Evolutionary conservation across 179 eudicot species (phyloP).

Genomic region (Gypsophila paniculata): DNA sequence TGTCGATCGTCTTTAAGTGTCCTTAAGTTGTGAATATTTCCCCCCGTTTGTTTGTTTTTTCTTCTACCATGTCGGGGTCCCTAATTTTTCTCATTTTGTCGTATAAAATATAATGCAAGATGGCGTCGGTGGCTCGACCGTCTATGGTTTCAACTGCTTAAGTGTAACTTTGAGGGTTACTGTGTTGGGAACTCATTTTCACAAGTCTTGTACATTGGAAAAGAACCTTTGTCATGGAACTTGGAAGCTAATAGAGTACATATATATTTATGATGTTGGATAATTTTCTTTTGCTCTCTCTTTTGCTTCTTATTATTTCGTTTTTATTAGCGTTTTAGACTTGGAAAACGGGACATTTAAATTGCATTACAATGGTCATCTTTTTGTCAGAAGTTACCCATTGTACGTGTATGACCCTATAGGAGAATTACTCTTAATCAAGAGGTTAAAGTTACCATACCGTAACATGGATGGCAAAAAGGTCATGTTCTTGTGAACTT

Average conservation of each 20-base stretch:
- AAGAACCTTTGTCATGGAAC: slow-evolving; percentile 31
- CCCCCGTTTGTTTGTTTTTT: slow-evolving; percentile 13
- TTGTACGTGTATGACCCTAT: no score
- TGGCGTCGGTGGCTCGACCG: slow-evolving; percentile 19
- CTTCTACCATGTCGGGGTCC: slow-evolving; percentile 21
- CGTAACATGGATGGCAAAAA: no score
- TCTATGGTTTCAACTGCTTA: slow-evolving; percentile 24
- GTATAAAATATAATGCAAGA: slow-evolving; percentile 25
- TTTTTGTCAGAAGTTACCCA: no score
- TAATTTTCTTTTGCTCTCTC: not conserved
- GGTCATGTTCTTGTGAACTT: no score
- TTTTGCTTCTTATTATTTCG: not conserved
- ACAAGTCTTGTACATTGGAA: slow-evolving; percentile 30
- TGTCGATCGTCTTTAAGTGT: slow-evolving; percentile 16
- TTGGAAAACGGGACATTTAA: no score
- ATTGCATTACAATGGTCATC: no score
- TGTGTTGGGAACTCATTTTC: slow-evolving; percentile 13
- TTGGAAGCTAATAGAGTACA: slow-evolving; percentile 16
- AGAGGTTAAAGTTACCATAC: no score
- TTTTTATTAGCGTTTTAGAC: no score
- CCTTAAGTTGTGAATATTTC: slow-evolving; percentile 27
- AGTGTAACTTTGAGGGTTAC: slow-evolving; percentile 15
- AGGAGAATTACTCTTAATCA: no score
- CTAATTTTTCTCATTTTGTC: slow-evolving; percentile 24
- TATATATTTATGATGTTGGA: slow-evolving; percentile 10